Base-by-base conservation (phyloP, 148 eudicot species). In the Mesembryanthemum crystallinum region DNA sequence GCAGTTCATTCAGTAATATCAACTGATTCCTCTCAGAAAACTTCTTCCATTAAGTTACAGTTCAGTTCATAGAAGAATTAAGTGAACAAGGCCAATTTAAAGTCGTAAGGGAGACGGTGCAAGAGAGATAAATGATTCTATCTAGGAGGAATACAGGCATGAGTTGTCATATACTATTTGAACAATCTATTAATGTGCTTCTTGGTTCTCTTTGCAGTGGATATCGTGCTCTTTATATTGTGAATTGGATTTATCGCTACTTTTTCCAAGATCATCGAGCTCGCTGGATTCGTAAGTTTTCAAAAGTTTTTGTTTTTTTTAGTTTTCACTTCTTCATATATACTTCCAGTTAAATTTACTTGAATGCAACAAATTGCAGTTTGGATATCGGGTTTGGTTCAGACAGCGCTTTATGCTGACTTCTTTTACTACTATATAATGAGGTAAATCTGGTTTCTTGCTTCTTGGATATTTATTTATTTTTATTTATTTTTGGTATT, bases 371-470 rank as follows among this genome's bases (percentile, higher is more conserved):
- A 7, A 23, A 4, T 69, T 51, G 77, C 82, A 86, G 88, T 79
- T 75, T 86, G 86, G 88, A 49, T 86, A 62, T 83, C 88, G 7
- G 88, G 88, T 73, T 62, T 86, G 76, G 88, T 86, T 59, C 88
- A 86, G 83, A 86, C 88, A 64, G 84, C 81, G 52, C 81, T 86
- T 17, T 86, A 83, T 66, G 86, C 86, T 3, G 88, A 86, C 67
- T 86, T 86, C 82, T 86, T 86, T 67, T 86, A 86, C 54, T 83
- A 86, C 66, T 85, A 85, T 49, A 65, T 85, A 74, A 75, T 76
- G 76, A 85, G 87, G 87, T 82, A 82, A 49, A 2, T 70, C 51
- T 58, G 28, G 25, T 30, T 58, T 68, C n/a, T 17, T 18, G 29
- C 39, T 37, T 67, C 24, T 25, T n/a, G n/a, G n/a, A n/a, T n/a